These are phyloP conservation scores for Microsporum canis DNA, from an alignment of 2,329 filamentous ascomycete genomes.

Conservation along the genomic window DNA sequence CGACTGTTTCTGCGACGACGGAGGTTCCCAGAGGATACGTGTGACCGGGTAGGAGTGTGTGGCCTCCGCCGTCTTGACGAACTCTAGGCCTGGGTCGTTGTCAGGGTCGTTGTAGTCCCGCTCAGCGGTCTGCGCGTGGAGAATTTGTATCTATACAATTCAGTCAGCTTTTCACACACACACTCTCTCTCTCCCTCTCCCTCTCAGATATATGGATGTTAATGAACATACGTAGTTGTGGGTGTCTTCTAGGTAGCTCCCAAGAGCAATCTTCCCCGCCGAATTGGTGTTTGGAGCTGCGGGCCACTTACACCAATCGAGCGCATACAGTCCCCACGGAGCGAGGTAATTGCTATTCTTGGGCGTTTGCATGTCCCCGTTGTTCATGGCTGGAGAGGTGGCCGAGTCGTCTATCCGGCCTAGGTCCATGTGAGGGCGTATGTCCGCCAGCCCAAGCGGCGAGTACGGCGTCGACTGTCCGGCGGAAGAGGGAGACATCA, in stretches of 20 bases:
- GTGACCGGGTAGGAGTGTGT: conserved; percentile 97
- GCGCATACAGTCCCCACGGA: conserved; percentile 90
- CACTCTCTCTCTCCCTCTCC: no score
- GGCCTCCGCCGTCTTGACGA: conserved; percentile 86
- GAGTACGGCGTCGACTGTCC: conserved; percentile 58
- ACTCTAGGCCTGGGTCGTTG: conserved; percentile 70
- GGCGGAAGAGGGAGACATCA: conserved; percentile 44
- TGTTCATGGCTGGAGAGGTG: conserved; percentile 49
- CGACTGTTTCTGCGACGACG: conserved; percentile 85
- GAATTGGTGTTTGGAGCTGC: conserved; percentile 54
- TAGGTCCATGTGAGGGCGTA: conserved; percentile 75
- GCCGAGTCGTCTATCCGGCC: conserved; percentile 61
- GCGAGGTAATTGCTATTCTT: conserved; percentile 85
- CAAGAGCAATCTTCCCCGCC: conserved; percentile 85
- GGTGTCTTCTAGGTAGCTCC: conserved; percentile 93
- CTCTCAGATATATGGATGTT: neutral
- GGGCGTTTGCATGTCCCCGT: conserved; percentile 53
- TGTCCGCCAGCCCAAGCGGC: conserved; percentile 81
- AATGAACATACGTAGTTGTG: conserved; percentile 73
- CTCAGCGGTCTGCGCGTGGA: conserved; percentile 68
- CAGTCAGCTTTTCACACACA: no score
- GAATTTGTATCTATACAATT: conserved; percentile 71
- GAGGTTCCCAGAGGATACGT: conserved; percentile 88
- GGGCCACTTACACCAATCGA: conserved; percentile 99
- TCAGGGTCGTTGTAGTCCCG: conserved; percentile 50